Conservation (phyloP, 768 basidiomycete genomes). For the Lanmaoa pseudosensibilis region DNA sequence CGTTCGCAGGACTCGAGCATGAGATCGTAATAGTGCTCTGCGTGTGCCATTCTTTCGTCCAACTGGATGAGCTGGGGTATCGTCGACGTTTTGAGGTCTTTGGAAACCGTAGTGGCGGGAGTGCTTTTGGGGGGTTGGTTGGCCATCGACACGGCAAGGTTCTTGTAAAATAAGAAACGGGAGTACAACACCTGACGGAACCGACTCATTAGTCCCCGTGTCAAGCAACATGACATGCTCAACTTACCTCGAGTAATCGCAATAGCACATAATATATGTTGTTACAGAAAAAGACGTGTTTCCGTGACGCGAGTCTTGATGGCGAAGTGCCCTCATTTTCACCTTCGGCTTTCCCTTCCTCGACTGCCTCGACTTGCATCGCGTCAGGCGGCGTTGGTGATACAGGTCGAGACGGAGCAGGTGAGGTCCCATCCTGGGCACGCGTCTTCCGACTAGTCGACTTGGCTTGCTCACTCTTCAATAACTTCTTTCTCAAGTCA, state of each 20-base stretch:
- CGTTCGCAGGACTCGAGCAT: slow-evolving; percentile 86
- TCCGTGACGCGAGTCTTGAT: slow-evolving; percentile 41
- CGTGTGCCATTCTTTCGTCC: slow-evolving; percentile 42
- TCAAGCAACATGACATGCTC: neutral
- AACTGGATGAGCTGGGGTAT: slow-evolving; percentile 28
- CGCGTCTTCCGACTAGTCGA: slow-evolving; percentile 60
- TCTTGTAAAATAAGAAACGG: slow-evolving; percentile 78
- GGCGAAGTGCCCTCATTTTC: slow-evolving; percentile 18
- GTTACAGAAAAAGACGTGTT: slow-evolving; percentile 81
- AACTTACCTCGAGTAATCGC: slow-evolving; percentile 79
- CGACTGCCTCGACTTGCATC: slow-evolving; percentile 33
- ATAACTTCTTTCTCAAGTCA: slow-evolving; percentile 74
- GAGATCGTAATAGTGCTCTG: slow-evolving; percentile 76
- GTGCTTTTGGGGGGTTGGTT: slow-evolving; percentile 22
- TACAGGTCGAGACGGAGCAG: slow-evolving; percentile 57
- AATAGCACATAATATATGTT: slow-evolving; percentile 85
- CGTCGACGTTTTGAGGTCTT: slow-evolving; percentile 31
- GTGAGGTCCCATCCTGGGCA: slow-evolving; percentile 51
- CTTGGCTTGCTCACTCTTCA: slow-evolving; percentile 84
- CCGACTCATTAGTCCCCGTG: neutral
- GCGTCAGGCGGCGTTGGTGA: slow-evolving; percentile 58
- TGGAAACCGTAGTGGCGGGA: slow-evolving; percentile 15
- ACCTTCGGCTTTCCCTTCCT: slow-evolving; percentile 28
- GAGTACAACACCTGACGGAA: slow-evolving; percentile 70
- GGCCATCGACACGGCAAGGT: slow-evolving; percentile 52